Percentiles rank a stretch among this genome's conserved stretches.
These are phyloP conservation scores for Pinus tabuliformis DNA, from an alignment of 75 land plant species.

Conservation along the genomic window DNA sequence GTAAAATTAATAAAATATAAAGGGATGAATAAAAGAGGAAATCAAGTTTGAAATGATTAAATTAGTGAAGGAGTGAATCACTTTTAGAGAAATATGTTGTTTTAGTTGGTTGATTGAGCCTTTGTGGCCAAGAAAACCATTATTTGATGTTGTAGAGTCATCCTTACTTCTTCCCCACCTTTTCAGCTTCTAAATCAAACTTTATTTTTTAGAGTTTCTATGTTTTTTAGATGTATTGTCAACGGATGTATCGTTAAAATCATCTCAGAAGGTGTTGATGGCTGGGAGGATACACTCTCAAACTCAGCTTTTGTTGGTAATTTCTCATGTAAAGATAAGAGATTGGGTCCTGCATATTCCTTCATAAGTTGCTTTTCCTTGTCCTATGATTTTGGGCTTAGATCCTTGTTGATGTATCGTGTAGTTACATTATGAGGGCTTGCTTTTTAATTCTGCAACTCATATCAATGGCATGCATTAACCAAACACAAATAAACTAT, in stretches of 20 bases:
- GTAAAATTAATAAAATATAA: no score
- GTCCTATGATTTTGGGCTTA: slow-evolving; percentile 85
- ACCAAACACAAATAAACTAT: slow-evolving; percentile 90
- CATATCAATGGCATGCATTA: slow-evolving; percentile 89
- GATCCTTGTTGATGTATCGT: slow-evolving; percentile 67
- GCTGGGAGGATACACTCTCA: slow-evolving; percentile 72
- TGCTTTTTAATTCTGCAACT: slow-evolving; percentile 71
- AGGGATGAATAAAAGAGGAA: no score
- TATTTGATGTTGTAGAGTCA: slow-evolving; percentile 63
- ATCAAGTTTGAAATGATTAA: no score
- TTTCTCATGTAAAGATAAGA: slow-evolving; percentile 39
- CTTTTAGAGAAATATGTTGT: no score
- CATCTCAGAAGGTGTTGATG: slow-evolving; percentile 78
- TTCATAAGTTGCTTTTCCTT: slow-evolving; percentile 91
- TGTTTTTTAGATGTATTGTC: slow-evolving; percentile 55
- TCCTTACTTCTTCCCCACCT: slow-evolving; percentile 91
- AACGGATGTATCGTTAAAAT: slow-evolving; percentile 66
- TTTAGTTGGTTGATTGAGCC: no score
- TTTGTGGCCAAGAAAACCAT: no score
- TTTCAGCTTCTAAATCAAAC: slow-evolving; percentile 30
- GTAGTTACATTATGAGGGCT: slow-evolving; percentile 66
- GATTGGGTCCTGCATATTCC: slow-evolving; percentile 70
- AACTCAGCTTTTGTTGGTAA: slow-evolving; percentile 58
- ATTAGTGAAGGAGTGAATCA: no score
- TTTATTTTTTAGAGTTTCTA: slow-evolving; percentile 14